Conservation (phyloP, 805 yeast species). For the Clavispora asparagi region DNA sequence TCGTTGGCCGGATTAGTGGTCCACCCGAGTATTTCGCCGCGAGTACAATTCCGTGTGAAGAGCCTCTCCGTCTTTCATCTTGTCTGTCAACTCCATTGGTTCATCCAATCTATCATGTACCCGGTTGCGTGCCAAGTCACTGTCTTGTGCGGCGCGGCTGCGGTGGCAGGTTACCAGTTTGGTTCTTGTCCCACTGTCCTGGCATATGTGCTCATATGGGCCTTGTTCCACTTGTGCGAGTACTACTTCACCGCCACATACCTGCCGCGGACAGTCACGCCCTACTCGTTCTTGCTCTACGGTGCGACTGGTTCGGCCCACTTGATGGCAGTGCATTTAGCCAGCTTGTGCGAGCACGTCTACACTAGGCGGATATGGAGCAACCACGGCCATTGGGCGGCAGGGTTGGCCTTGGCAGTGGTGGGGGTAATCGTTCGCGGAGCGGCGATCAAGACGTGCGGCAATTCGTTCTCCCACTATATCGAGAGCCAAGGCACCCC, state of each 20-base stretch:
- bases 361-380: constrained; percentile 4
- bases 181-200: constrained; percentile 3
- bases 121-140: constrained; percentile 4
- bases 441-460: constrained; percentile 29
- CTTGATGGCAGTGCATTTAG: constrained; percentile 25
- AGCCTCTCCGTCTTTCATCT: no score
- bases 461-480: constrained; percentile 31
- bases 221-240: constrained; percentile 22
- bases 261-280: constrained; percentile 20
- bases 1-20: no score
- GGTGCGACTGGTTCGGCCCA: constrained; percentile 30
- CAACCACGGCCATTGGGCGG: background rate
- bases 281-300: constrained; percentile 29
- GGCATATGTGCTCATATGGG: constrained; percentile 17
- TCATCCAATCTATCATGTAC: background rate
- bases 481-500: constrained; percentile 17
- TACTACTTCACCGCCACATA: constrained; percentile 21
- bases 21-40: no score
- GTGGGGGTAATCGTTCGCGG: constrained; percentile 24
- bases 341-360: constrained; percentile 20
- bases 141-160: constrained; percentile 1
- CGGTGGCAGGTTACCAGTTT: background rate
- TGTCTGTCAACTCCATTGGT: no score
- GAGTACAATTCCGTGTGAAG: no score
- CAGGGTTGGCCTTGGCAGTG: constrained; percentile 15